phyloP scores from a whole-genome alignment of 306 rosid species.

The Cyamopsis tetragonoloba region DNA sequence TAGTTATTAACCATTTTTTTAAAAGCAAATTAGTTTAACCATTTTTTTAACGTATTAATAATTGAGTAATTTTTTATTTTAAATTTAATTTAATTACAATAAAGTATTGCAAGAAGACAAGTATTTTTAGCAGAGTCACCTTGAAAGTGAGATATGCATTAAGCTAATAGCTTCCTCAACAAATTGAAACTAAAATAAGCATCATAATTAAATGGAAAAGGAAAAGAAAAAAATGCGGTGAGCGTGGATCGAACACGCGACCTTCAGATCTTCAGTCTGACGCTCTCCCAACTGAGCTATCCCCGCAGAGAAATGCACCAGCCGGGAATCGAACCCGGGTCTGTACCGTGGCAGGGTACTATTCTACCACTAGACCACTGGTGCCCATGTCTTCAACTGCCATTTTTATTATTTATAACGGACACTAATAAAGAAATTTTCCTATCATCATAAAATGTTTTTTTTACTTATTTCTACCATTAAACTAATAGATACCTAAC shows the following conservation, averaged over 20 bases:
- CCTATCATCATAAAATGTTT: no score
- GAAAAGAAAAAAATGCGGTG: neutral
- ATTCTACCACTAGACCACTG: conserved; percentile 60
- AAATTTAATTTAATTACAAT: no score
- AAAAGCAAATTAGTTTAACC: no score
- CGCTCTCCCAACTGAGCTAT: conserved; percentile 8
- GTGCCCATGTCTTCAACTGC: conserved; percentile 14
- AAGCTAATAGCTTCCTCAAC: neutral
- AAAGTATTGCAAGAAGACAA: neutral
- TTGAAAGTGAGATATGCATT: conserved; percentile 6
- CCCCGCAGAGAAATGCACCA: conserved; percentile 31
- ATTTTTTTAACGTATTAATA: no score
- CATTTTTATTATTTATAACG: neutral
- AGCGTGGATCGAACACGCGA: conserved; percentile 12
- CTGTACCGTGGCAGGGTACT: conserved; percentile 55
- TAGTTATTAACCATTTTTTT: no score
- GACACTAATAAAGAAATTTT: no score
- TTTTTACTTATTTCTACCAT: no score
- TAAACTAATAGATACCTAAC: no score
- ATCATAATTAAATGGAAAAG: neutral
- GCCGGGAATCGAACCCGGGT: conserved; percentile 54
- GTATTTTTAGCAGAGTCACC: conserved; percentile 13
- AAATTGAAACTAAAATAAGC: conserved; percentile 1
- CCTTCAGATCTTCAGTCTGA: conserved; percentile 14
- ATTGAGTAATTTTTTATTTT: no score